Evolutionary conservation across 225 moss, liverwort and hornwort genomes (phyloP), one percentile per base, ranked within the genome.

Genomic region (Neckera pumila): DNA sequence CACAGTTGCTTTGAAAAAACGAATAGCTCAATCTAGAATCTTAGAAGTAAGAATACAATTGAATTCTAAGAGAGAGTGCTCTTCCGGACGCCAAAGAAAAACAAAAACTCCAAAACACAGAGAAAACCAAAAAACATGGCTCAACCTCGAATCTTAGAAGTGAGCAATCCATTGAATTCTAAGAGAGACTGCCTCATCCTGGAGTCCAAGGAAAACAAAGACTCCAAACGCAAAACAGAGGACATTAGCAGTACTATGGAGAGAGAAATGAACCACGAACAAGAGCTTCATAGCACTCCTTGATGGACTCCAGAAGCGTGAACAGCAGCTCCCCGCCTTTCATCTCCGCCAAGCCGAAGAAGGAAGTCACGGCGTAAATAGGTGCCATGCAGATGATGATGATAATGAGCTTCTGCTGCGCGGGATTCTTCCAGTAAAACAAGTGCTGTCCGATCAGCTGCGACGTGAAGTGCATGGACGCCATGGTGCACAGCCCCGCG

Each of bases 381-480:
- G 98, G 98, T 67, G 98, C 98, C 98, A 98, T 98, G 65, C 92
- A 90, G 76, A 96, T 88, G 85, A 98, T 96, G 84, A 97, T 87
- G 75, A 94, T 87, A 76, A 97, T 97, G 40, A 92, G 93, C 92
- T 86, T 93, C 89, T 98, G 98, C 91, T 98, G 94, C 83, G 86
- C 87, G 19, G 94, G 86, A 60, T 95, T 91, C 89, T 91, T 96
- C 98, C 97, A 98, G 83, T 96, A 96, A 60, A 94, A 94, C 66
- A 94, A 76, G 45, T 98, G 98, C 88, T 94, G 96, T 47, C 93
- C 82, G 67, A 96, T 73, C 89, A 98, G 87, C 81, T 95, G 94
- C 76, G 94, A 82, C 38, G 94, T 95, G 80, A 96, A 94, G 78
- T 98, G 96, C 91, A 98, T 78, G 49, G 93, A 93, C 20, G 92